A percentile compares a stretch with the other conserved stretches of the same genome.
Conservation (phyloP, 1,139 yeast species). For the Geotrichum europaeum region DNA sequence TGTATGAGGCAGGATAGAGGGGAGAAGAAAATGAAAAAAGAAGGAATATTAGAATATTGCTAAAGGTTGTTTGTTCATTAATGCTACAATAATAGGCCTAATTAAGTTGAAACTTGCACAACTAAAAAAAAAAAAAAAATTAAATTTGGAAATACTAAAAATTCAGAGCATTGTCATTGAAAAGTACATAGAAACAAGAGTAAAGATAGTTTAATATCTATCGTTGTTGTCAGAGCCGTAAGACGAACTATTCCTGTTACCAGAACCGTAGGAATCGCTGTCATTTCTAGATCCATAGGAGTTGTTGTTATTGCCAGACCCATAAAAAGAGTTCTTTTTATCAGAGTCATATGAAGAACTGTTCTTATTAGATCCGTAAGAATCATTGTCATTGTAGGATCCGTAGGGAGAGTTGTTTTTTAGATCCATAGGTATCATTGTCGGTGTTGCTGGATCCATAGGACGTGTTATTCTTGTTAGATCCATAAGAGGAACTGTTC, state of each 20-base stretch:
- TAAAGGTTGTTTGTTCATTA: not conserved
- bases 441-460: too few species aligned
- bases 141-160: too few species aligned
- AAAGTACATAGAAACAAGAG: not conserved
- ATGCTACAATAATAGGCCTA: not conserved
- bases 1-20: not conserved
- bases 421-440: not conserved
- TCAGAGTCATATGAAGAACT: not conserved
- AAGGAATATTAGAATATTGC: not conserved
- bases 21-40: not conserved
- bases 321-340: not conserved
- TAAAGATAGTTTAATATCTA: not conserved
- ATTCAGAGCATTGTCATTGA: not conserved
- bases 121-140: not conserved
- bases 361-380: slow-evolving; percentile 27
- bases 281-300: not conserved
- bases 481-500: slow-evolving; percentile 28
- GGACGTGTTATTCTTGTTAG: slow-evolving; percentile 15
- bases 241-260: not conserved
- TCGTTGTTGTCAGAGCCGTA: not conserved
- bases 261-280: not conserved
- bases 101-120: not conserved
- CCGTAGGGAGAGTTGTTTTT: slow-evolving; percentile 13
- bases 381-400: slow-evolving; percentile 18
- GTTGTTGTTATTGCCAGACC: slow-evolving; percentile 16